A percentile compares a stretch with the other conserved stretches of the same genome.
These are phyloP conservation scores for Passiflora organensis DNA, from an alignment of 345 rosid species.

Conservation along the genomic window DNA sequence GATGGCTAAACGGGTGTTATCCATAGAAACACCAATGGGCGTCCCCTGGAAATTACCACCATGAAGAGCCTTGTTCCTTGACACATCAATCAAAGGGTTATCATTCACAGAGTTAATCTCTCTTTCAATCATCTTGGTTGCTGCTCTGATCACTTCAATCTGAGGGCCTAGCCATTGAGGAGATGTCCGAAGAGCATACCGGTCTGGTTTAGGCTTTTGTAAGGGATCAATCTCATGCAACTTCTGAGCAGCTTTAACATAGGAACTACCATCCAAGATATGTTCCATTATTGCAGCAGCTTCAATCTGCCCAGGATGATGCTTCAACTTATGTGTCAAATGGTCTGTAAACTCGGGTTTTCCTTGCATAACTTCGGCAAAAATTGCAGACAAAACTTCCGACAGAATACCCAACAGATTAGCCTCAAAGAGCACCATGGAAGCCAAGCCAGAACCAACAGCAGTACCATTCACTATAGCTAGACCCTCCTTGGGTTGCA, in stretches of 20 bases:
- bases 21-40: conserved; percentile 34
- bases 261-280: conserved; percentile 26
- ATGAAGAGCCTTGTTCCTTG: conserved; percentile 21
- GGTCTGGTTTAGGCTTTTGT: conserved; percentile 31
- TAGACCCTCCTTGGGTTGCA: conserved; percentile 29
- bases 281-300: conserved; percentile 36
- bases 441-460: conserved; percentile 29
- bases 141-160: conserved; percentile 25
- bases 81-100: conserved; percentile 32
- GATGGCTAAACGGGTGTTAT: conserved; percentile 27
- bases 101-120: conserved; percentile 34
- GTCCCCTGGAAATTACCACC: conserved; percentile 36
- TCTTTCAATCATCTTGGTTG: conserved; percentile 30
- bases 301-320: conserved; percentile 34
- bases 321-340: conserved; percentile 30
- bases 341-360: conserved; percentile 31
- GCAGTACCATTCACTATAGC: conserved; percentile 30
- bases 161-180: conserved; percentile 35
- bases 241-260: conserved; percentile 25
- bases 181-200: conserved; percentile 28
- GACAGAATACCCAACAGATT: conserved; percentile 21
- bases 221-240: conserved; percentile 23
- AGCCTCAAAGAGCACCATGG: conserved; percentile 26
- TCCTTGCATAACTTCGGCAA: conserved; percentile 30
- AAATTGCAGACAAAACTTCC: conserved; percentile 29